Conservation (phyloP, 139 green algal species). For the Chlorokybus atmophyticus region DNA sequence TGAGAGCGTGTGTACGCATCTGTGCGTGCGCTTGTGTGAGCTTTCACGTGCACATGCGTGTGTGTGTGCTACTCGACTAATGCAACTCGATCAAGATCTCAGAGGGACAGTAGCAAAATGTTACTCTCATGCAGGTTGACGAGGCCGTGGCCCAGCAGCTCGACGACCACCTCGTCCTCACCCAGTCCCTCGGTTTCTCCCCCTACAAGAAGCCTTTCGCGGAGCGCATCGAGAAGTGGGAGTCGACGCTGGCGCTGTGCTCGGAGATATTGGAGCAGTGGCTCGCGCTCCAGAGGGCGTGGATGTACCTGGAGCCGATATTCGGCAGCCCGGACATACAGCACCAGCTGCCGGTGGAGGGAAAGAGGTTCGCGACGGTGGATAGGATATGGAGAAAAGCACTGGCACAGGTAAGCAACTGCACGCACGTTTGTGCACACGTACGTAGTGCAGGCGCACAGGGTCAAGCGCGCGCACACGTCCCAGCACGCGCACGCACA, state of each 20-base stretch:
- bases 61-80: too few species aligned
- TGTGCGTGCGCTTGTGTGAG: too few species aligned
- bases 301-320: slow-evolving; percentile 80
- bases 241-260: slow-evolving; percentile 50
- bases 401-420: slow-evolving; percentile 41
- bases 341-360: slow-evolving; percentile 66
- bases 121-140: slow-evolving; percentile 45
- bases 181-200: slow-evolving; percentile 45
- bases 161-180: slow-evolving; percentile 73
- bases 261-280: slow-evolving; percentile 65
- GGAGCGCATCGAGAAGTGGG: slow-evolving; percentile 58
- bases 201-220: slow-evolving; percentile 73
- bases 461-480: too few species aligned
- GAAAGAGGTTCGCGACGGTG: slow-evolving; percentile 60
- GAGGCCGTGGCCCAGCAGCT: slow-evolving; percentile 59
- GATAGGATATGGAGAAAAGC: slow-evolving; percentile 61
- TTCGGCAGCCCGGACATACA: slow-evolving; percentile 67
- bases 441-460: too few species aligned
- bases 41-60: not conserved
- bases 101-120: too few species aligned
- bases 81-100: too few species aligned
- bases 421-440: too few species aligned
- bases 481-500: too few species aligned
- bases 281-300: slow-evolving; percentile 52
- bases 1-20: too few species aligned